phyloP scores from a whole-genome alignment of 2,329 filamentous ascomycete species.

The Dactylellina leptospora region DNA sequence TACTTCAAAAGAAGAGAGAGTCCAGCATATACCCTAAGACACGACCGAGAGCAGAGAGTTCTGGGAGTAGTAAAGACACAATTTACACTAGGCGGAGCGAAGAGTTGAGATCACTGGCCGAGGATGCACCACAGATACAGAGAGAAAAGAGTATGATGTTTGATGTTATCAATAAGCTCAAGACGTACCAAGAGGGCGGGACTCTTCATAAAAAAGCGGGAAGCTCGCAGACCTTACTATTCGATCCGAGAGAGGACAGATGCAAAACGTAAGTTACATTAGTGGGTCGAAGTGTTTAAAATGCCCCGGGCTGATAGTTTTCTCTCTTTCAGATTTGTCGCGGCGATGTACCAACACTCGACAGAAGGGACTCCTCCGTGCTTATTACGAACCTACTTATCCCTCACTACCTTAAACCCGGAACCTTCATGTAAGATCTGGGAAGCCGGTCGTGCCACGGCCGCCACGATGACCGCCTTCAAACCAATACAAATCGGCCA shows the following conservation, averaged over 20 bases:
- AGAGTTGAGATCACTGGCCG: conserved; percentile 80
- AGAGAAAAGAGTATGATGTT: conserved; percentile 25
- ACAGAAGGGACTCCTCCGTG: conserved; percentile 73
- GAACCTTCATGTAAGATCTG: conserved; percentile 92
- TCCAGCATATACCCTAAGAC: conserved; percentile 3
- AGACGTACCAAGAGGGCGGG: conserved; percentile 16
- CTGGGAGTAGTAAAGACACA: conserved; percentile 65
- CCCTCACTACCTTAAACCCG: conserved; percentile 64
- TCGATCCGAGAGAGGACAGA: conserved; percentile 48
- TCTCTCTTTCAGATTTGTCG: conserved; percentile 65
- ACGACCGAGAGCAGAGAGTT: conserved; percentile 30
- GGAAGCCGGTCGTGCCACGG: conserved; percentile 95
- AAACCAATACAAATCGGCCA: conserved; percentile 95
- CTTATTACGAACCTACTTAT: conserved; percentile 91
- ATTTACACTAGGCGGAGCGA: conserved; percentile 88
- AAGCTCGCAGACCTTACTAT: conserved; percentile 43
- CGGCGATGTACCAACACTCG: conserved; percentile 87
- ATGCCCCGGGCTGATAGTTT: background rate
- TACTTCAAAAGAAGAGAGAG: conserved; percentile 15
- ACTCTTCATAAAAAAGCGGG: conserved; percentile 5
- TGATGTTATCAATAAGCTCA: conserved; percentile 29
- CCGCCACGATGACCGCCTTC: conserved; percentile 88
- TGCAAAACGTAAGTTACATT: conserved; percentile 43
- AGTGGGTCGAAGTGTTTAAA: background rate
- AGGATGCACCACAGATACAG: conserved; percentile 9